Evolutionary conservation across 768 basidiomycete genomes (phyloP).

Genomic region (Podaxis rugospora): DNA sequence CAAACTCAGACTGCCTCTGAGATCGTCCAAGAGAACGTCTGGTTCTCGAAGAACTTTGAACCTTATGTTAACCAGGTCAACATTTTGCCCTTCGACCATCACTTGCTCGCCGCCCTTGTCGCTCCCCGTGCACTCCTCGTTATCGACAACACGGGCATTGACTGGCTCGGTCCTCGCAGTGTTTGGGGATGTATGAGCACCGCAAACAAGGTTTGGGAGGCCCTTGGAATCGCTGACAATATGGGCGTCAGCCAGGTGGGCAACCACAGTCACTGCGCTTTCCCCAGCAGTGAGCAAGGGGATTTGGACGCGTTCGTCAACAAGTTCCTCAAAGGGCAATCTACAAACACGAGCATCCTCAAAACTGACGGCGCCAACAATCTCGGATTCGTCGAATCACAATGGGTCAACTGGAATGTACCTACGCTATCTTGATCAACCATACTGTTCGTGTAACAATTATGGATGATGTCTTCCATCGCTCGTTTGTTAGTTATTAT

Average conservation of each 20-base stretch:
- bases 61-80: constrained; percentile 40
- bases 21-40: constrained; percentile 59
- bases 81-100: constrained; percentile 56
- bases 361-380: constrained; percentile 39
- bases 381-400: constrained; percentile 30
- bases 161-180: constrained; percentile 51
- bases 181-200: constrained; percentile 49
- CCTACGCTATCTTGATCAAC: constrained; percentile 33
- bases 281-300: constrained; percentile 41
- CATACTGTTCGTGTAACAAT: not conserved
- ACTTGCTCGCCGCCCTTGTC: constrained; percentile 49
- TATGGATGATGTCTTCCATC: not conserved
- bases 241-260: constrained; percentile 55
- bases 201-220: constrained; percentile 46
- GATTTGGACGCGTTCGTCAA: constrained; percentile 51
- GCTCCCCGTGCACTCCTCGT: constrained; percentile 50
- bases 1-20: constrained; percentile 50
- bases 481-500: not conserved
- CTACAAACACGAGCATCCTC: constrained; percentile 42
- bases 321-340: constrained; percentile 48
- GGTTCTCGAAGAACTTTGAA: constrained; percentile 51
- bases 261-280: constrained; percentile 50
- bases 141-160: constrained; percentile 52
- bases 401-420: constrained; percentile 48
- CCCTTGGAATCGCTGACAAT: constrained; percentile 38